Percentiles rank a stretch among this genome's conserved stretches.
phyloP scores from a whole-genome alignment of 306 rosid genomes.

The Rosa multiflora region DNA sequence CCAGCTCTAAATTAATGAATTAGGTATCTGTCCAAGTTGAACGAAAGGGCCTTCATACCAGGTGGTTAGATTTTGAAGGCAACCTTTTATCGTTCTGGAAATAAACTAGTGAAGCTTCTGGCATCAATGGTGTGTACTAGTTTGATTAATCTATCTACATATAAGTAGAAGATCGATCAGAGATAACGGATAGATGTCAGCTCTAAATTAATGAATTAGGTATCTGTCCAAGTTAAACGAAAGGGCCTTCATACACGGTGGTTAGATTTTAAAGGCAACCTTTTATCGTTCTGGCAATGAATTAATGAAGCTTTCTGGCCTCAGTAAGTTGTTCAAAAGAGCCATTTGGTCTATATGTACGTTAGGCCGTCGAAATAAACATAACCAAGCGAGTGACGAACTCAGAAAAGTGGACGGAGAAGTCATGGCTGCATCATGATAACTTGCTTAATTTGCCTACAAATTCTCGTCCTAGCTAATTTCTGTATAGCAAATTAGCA shows the following conservation, averaged over 20 bases:
- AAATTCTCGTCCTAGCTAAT: no score
- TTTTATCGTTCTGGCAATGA: background rate
- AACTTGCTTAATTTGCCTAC: no score
- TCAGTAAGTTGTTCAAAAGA: background rate
- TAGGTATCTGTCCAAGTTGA: background rate
- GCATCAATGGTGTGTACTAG: background rate
- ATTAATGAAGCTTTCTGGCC: background rate
- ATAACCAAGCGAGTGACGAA: background rate
- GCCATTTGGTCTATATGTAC: background rate
- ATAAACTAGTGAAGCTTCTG: background rate
- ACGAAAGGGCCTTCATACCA: background rate
- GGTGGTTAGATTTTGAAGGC: background rate
- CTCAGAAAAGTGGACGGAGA: no score
- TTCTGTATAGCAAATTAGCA: background rate
- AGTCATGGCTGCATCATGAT: background rate
- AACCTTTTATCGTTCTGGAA: background rate
- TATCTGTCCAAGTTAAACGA: background rate
- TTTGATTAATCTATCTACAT: background rate
- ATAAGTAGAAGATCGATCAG: background rate
- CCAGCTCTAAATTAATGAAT: background rate
- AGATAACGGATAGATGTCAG: background rate
- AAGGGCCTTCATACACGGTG: background rate
- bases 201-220: background rate
- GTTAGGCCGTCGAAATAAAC: background rate
- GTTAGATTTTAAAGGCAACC: background rate